Evolutionary conservation across 2,329 filamentous ascomycete genomes (phyloP).

Genomic region (Aspergillus uvarum): DNA sequence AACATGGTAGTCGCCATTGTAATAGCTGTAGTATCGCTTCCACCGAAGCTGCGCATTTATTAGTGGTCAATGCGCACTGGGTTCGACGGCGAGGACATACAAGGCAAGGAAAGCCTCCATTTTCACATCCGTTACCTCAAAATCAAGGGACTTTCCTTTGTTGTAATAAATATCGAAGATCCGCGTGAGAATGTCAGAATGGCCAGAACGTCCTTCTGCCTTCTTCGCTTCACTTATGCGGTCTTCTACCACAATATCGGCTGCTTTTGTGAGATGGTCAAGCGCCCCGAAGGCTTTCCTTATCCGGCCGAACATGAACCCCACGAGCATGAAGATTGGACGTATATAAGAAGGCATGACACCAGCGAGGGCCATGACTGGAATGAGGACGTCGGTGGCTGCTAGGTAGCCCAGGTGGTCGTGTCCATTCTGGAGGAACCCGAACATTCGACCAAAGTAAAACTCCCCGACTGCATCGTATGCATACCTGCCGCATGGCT

Average conservation of each 20-base stretch:
- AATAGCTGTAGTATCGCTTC: slow-evolving; percentile 38
- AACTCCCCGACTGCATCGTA: slow-evolving; percentile 48
- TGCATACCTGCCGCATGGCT: slow-evolving; percentile 32
- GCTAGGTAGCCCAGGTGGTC: slow-evolving; percentile 43
- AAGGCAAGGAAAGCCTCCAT: slow-evolving; percentile 29
- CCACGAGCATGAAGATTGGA: slow-evolving; percentile 28
- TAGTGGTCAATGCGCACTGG: not conserved
- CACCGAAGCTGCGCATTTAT: slow-evolving; percentile 28
- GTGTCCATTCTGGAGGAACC: slow-evolving; percentile 41
- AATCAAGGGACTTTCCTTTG: slow-evolving; percentile 32
- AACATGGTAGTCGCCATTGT: slow-evolving; percentile 37
- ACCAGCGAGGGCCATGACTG: slow-evolving; percentile 29
- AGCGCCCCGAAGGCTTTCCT: slow-evolving; percentile 29
- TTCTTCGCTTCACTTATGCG: slow-evolving; percentile 19
- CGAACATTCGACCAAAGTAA: slow-evolving; percentile 44
- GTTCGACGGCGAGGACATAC: slow-evolving; percentile 21
- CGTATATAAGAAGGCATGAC: slow-evolving; percentile 32
- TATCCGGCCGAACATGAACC: slow-evolving; percentile 22
- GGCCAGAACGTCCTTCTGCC: slow-evolving; percentile 16
- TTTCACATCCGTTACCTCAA: slow-evolving; percentile 30
- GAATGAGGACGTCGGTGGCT: slow-evolving; percentile 37
- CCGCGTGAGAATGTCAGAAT: slow-evolving; percentile 31
- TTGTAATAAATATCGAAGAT: slow-evolving; percentile 29
- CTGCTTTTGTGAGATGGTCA: slow-evolving; percentile 25
- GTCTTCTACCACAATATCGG: slow-evolving; percentile 25